Conservation (phyloP, 2,329 filamentous ascomycete genomes). For the Nectriaceae sp. region DNA sequence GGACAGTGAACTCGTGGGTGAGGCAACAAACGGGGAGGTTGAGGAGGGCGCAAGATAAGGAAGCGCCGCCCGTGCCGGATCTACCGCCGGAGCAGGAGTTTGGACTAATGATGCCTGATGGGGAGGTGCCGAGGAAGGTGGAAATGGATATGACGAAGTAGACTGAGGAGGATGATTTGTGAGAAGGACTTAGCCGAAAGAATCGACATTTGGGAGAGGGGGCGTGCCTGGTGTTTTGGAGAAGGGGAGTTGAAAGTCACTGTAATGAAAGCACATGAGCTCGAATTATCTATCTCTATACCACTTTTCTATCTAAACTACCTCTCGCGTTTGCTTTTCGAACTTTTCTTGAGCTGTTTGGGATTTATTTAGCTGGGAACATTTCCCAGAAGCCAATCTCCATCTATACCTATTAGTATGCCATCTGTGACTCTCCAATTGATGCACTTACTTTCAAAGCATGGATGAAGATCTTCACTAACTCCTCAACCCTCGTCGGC, state of each 20-base stretch:
- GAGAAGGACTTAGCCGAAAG: conserved; percentile 15
- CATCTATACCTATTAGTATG: conserved; percentile 38
- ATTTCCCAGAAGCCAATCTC: conserved; percentile 59
- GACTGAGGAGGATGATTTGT: too few species aligned
- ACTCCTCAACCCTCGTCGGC: conserved; percentile 73
- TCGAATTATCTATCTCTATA: neutral
- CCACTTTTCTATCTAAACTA: neutral
- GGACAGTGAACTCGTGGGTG: conserved; percentile 64
- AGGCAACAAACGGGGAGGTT: conserved; percentile 61
- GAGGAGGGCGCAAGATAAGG: conserved; percentile 43
- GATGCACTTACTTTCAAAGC: conserved; percentile 69
- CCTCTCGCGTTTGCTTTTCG: neutral
- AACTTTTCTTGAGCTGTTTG: neutral
- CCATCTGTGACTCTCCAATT: neutral
- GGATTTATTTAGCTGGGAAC: conserved; percentile 42
- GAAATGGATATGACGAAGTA: conserved; percentile 22
- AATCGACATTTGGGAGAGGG: neutral
- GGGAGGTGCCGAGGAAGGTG: conserved; percentile 46
- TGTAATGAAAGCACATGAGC: too few species aligned
- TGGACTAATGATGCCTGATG: conserved; percentile 53
- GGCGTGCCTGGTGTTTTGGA: too few species aligned
- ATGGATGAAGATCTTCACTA: conserved; percentile 82
- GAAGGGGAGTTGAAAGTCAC: too few species aligned
- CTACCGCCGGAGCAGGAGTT: conserved; percentile 49
- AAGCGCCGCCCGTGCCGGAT: conserved; percentile 43